Conservation (phyloP, 1,284 basidiomycete species). For the Coniferiporia sulphurascens region DNA sequence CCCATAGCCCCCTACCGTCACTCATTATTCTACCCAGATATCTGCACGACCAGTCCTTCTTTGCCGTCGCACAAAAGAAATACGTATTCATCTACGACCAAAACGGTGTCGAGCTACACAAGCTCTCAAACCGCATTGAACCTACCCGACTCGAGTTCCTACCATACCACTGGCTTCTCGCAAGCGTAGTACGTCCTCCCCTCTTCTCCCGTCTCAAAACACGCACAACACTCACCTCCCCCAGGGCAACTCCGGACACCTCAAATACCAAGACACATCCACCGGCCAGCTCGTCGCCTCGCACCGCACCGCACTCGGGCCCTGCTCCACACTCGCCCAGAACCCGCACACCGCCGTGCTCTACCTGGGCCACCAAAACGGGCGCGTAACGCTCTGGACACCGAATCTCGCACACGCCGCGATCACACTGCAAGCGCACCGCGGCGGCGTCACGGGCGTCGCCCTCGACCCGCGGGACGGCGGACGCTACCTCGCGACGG, state of each 20-base stretch:
- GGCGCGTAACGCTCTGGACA: slow-evolving; percentile 92
- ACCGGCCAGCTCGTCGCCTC: slow-evolving; percentile 86
- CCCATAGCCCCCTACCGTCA: slow-evolving; percentile 23
- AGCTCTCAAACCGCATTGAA: slow-evolving; percentile 82
- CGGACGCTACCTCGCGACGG: slow-evolving; percentile 89
- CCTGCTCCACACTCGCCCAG: slow-evolving; percentile 85
- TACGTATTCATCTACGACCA: slow-evolving; percentile 96
- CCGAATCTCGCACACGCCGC: slow-evolving; percentile 90
- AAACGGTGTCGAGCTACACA: slow-evolving; percentile 90
- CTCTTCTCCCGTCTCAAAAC: background rate
- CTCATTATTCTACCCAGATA: slow-evolving; percentile 48
- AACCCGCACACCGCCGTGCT: slow-evolving; percentile 91
- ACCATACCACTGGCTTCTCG: slow-evolving; percentile 94
- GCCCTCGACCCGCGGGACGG: slow-evolving; percentile 79
- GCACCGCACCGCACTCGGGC: slow-evolving; percentile 88
- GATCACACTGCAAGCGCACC: slow-evolving; percentile 87
- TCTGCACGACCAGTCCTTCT: slow-evolving; percentile 89
- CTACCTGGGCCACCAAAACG: slow-evolving; percentile 90
- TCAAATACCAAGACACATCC: slow-evolving; percentile 97
- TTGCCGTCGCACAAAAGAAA: slow-evolving; percentile 95
- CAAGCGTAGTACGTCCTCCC: slow-evolving; percentile 53
- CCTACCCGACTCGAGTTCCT: slow-evolving; percentile 90
- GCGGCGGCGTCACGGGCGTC: slow-evolving; percentile 81
- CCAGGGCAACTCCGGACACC: slow-evolving; percentile 70
- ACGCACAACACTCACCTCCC: background rate